These are phyloP conservation scores for Corynascus novoguineensis DNA, from an alignment of 495 filamentous ascomycete species.

Conservation along the genomic window DNA sequence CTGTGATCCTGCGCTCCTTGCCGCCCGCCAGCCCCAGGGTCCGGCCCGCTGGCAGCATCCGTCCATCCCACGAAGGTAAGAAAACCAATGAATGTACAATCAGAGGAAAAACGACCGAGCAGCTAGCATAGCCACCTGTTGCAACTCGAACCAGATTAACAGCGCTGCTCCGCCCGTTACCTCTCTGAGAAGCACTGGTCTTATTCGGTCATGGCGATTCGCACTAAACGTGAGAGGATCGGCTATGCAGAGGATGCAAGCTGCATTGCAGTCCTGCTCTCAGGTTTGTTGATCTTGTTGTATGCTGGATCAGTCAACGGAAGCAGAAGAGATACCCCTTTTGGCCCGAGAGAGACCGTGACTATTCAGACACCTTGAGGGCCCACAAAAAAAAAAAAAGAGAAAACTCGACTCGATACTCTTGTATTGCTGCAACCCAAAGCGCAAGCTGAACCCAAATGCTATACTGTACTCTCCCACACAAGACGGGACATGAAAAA, in stretches of 20 bases:
- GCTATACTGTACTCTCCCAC: conserved; percentile 11
- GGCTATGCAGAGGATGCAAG: too few species aligned
- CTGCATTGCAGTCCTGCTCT: too few species aligned
- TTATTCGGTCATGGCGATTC: background rate
- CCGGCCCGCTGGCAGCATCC: too few species aligned
- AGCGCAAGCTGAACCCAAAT: conserved; percentile 1
- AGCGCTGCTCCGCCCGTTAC: background rate
- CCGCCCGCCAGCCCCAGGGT: too few species aligned
- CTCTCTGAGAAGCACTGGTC: background rate
- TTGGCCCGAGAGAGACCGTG: too few species aligned
- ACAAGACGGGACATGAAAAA: background rate
- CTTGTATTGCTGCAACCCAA: conserved; percentile 9
- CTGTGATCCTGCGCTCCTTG: background rate
- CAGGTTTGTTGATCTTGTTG: too few species aligned
- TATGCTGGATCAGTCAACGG: too few species aligned
- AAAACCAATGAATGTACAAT: too few species aligned
- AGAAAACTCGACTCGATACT: background rate
- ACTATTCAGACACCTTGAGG: background rate
- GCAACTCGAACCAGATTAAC: background rate
- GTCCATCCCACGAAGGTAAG: too few species aligned
- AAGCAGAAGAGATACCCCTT: too few species aligned
- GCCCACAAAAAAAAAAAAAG: background rate
- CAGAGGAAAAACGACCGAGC: background rate
- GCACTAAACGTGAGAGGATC: background rate
- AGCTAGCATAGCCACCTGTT: background rate